Percentiles rank a stretch among this genome's conserved stretches.
Evolutionary conservation across 495 filamentous ascomycete genomes (phyloP).

Genomic region (Aspergillus sclerotiicarbonarius): DNA sequence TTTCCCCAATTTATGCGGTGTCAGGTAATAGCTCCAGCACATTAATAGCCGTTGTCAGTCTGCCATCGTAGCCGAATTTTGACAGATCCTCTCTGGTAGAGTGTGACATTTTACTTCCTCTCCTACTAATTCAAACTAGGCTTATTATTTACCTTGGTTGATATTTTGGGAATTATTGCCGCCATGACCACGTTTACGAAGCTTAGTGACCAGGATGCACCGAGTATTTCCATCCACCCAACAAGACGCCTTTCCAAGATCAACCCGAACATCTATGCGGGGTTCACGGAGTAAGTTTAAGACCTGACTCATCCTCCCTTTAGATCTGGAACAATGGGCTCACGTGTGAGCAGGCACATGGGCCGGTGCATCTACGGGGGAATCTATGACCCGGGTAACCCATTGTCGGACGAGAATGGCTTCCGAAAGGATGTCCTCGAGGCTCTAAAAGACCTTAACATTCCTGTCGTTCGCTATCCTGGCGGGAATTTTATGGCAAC

Average conservation of each 20-base stretch:
- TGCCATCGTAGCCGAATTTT: slow-evolving; percentile 7
- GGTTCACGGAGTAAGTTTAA: slow-evolving; percentile 64
- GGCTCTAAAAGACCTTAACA: slow-evolving; percentile 64
- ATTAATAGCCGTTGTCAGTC: slow-evolving; percentile 24
- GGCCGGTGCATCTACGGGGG: slow-evolving; percentile 83
- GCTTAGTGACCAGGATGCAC: slow-evolving; percentile 53
- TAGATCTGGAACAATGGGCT: slow-evolving; percentile 7
- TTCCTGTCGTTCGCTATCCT: slow-evolving; percentile 75
- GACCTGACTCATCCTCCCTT: background rate
- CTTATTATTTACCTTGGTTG: slow-evolving; percentile 1
- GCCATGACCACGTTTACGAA: slow-evolving; percentile 70
- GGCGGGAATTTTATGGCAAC: slow-evolving; percentile 80
- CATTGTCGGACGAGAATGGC: slow-evolving; percentile 68
- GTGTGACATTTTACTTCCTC: slow-evolving; percentile 8
- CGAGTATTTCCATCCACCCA: slow-evolving; percentile 60
- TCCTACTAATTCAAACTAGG: slow-evolving; percentile 20
- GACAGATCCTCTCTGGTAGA: slow-evolving; percentile 8
- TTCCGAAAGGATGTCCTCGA: slow-evolving; percentile 74
- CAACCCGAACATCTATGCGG: slow-evolving; percentile 70
- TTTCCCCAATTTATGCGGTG: slow-evolving; percentile 18
- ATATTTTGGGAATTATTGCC: slow-evolving; percentile 10
- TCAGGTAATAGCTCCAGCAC: slow-evolving; percentile 10
- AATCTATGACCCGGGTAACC: slow-evolving; percentile 71
- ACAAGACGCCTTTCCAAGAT: slow-evolving; percentile 63
- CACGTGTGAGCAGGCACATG: slow-evolving; percentile 59